A percentile compares a stretch with the other conserved stretches of the same genome.
Conservation (phyloP, 2,329 filamentous ascomycete genomes). For the Fusarium pilosicola region DNA sequence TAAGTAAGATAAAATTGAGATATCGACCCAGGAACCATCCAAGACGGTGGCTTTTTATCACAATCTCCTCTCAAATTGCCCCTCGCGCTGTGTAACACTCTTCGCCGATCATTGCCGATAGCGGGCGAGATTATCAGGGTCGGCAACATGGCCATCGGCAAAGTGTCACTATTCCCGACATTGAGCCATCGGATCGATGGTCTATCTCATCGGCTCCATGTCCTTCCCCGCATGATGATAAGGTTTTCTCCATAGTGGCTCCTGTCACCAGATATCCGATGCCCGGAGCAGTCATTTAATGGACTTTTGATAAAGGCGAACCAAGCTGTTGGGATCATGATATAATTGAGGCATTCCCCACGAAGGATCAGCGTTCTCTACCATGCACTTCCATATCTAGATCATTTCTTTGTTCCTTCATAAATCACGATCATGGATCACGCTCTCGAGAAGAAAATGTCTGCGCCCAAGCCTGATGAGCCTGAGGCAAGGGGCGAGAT, state of each 20-base stretch:
- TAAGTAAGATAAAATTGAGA: not conserved
- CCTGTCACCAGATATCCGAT: not conserved
- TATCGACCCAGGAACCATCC: not conserved
- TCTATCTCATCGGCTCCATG: not conserved
- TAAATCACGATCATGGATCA: not conserved
- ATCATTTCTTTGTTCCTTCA: not conserved
- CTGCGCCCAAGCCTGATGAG: not conserved
- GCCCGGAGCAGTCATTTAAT: not conserved
- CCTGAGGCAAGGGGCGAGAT: not conserved
- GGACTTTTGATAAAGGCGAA: not conserved
- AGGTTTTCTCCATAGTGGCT: not conserved
- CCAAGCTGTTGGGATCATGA: not conserved
- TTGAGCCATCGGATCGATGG: constrained; percentile 6
- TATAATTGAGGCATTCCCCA: not conserved
- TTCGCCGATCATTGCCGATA: not conserved
- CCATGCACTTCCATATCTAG: not conserved
- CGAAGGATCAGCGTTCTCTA: not conserved
- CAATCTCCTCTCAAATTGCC: not conserved
- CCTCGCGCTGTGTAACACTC: not conserved
- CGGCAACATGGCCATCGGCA: not conserved
- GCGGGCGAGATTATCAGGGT: not conserved
- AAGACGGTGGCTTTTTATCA: constrained; percentile 5
- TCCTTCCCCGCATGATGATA: not conserved
- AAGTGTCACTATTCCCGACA: not conserved
- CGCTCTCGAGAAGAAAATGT: not conserved